Percentiles rank a stretch among this genome's conserved stretches.
phyloP scores from a whole-genome alignment of 495 filamentous ascomycete genomes.

The Hypoxylon lenormandii region DNA sequence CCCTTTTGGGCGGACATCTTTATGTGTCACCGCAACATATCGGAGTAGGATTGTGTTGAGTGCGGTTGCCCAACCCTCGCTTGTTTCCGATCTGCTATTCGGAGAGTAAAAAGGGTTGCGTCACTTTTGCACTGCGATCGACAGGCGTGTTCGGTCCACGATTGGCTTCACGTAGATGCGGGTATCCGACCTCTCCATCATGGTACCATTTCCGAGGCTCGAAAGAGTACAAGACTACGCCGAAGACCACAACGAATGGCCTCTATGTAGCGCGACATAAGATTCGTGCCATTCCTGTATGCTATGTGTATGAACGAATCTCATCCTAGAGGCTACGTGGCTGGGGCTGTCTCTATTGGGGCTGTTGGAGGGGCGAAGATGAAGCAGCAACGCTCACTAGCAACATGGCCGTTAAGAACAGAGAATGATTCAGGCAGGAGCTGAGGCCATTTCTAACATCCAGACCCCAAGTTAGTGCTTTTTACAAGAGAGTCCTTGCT shows the following conservation, averaged over 20 bases:
- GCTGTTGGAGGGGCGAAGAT: not conserved
- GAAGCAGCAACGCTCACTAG: too few relatives aligned
- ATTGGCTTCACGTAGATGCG: constrained; percentile 35
- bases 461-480: not conserved
- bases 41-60: not conserved
- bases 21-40: not conserved
- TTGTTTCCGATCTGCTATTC: constrained; percentile 27
- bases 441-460: too few relatives aligned
- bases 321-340: constrained; percentile 3
- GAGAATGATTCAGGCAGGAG: too few relatives aligned
- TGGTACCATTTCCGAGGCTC: constrained; percentile 25
- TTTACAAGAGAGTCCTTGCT: not conserved
- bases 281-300: constrained; percentile 8
- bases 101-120: constrained; percentile 35
- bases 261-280: constrained; percentile 6
- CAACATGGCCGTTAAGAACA: too few relatives aligned
- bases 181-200: constrained; percentile 24
- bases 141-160: not conserved
- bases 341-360: constrained; percentile 18
- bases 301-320: constrained; percentile 1
- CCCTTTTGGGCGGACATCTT: too few relatives aligned
- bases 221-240: constrained; percentile 11
- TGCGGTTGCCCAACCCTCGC: constrained; percentile 6
- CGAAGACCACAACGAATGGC: constrained; percentile 3
- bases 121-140: constrained; percentile 20